phyloP scores from a whole-genome alignment of 805 yeast species.

The Candida railenensis region DNA sequence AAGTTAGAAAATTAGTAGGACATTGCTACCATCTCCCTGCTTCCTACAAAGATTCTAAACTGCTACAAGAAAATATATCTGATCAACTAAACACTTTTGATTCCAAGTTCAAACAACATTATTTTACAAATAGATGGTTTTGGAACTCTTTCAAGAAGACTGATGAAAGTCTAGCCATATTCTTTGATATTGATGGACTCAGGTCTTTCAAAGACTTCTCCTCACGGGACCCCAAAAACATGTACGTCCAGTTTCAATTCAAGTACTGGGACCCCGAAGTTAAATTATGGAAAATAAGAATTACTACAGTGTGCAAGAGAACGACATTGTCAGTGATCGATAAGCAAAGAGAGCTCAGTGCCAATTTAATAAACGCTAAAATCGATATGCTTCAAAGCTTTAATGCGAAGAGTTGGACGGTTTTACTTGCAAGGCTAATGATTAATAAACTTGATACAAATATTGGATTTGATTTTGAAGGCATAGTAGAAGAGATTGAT shows the following conservation, averaged over 20 bases:
- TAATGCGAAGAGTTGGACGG: constrained; percentile 30
- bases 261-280: constrained; percentile 24
- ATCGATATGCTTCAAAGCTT: constrained; percentile 25
- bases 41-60: constrained; percentile 17
- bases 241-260: constrained; percentile 31
- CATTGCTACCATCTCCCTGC: constrained; percentile 35
- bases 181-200: constrained; percentile 32
- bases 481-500: constrained; percentile 25
- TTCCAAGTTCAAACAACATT: constrained; percentile 26
- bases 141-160: constrained; percentile 18
- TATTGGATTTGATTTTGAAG: constrained; percentile 34
- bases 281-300: constrained; percentile 23
- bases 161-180: constrained; percentile 25
- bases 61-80: constrained; percentile 30
- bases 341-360: constrained; percentile 4
- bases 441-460: constrained; percentile 34
- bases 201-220: constrained; percentile 18
- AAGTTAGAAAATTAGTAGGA: constrained; percentile 31
- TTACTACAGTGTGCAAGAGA: constrained; percentile 28
- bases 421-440: constrained; percentile 29
- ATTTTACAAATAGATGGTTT: constrained; percentile 40
- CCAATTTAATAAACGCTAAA: not conserved
- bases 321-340: constrained; percentile 31
- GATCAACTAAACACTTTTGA: constrained; percentile 33
- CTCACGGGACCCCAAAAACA: constrained; percentile 18